Base-by-base conservation (phyloP, 768 basidiomycete genomes). In the Pulveroboletus frians region DNA sequence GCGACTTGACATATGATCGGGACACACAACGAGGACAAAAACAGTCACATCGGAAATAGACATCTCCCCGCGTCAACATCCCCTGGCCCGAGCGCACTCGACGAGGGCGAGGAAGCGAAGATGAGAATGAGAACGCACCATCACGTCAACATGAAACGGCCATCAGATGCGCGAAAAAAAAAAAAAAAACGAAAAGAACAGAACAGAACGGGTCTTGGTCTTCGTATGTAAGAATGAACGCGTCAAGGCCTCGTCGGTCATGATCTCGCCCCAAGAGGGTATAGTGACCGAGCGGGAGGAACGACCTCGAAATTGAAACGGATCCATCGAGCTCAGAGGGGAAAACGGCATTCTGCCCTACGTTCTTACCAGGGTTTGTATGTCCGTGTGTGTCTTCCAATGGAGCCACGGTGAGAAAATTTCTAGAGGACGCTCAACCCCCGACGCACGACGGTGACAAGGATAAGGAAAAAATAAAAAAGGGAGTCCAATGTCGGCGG, bases 131-230 rank as follows among this genome's bases (percentile, higher is more conserved):
- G 30, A 31, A 11, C 29, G 29, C 30, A 44, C 55, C 46, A 15
- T 15, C 21, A 50, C 44, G 51, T 58, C 38, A 57, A 35, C 58
- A 49, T 57, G 49, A 43, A 53, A 42, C 50, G 59, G 59, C 54
- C 58, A 53, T 61, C 54, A 56, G 58, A 56, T 60, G 47, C 46
- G 40, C 45, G 4, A 42, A 36, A 43, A 27, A 17, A 32, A 18
- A 17, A 6, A 26, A 26, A 26, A 26, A 6, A 26, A 26, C 23
- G 23, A 26, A 26, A 26, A 26, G 23, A 26, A 26, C 23, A 26
- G n/a, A n/a, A n/a, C n/a, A n/a, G n/a, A n/a, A n/a, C 53, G 43
- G 44, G 44, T 46, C 55, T 50, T 20, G 41, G 9, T 9, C 20
- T 15, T 21, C 15, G 57, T 55, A 58, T 50, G 56, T 58, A 57